Percentiles rank a stretch among this genome's conserved stretches.
These are phyloP conservation scores for Kalanchoe fedtschenkoi DNA, from an alignment of 164 flowering plant species.

Conservation along the genomic window DNA sequence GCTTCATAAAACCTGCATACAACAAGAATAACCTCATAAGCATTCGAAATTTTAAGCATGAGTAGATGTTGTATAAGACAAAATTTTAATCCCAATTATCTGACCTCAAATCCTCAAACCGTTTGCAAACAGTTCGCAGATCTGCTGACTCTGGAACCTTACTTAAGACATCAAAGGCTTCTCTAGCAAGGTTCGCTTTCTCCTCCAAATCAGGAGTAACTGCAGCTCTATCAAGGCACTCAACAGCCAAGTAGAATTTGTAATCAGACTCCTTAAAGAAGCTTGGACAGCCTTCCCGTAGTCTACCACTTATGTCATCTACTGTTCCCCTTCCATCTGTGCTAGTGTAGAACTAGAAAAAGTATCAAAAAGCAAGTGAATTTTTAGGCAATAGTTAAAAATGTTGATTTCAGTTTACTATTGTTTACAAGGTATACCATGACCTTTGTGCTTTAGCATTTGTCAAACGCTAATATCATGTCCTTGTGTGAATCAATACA, in stretches of 20 bases:
- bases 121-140: conserved; percentile 76
- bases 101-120: conserved; percentile 95
- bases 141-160: conserved; percentile 95
- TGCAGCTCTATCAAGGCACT: conserved; percentile 90
- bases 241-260: conserved; percentile 93
- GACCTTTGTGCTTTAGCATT: too few species aligned
- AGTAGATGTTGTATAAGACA: background rate
- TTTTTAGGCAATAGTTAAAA: background rate
- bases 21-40: background rate
- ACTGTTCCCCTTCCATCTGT: conserved; percentile 98
- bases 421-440: background rate
- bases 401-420: background rate
- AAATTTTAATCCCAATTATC: background rate
- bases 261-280: conserved; percentile 91
- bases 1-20: conserved; percentile 88
- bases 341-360: conserved; percentile 84
- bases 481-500: too few species aligned
- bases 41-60: background rate
- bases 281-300: conserved; percentile 95
- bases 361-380: conserved; percentile 5
- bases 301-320: conserved; percentile 80
- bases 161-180: conserved; percentile 70
- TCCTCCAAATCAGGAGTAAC: conserved; percentile 47
- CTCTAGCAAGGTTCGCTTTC: conserved; percentile 79
- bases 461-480: too few species aligned